Percentiles rank a stretch among this genome's conserved stretches.
These are phyloP conservation scores for Tricholoma sp. DNA, from an alignment of 768 basidiomycete genomes.

Conservation along the genomic window DNA sequence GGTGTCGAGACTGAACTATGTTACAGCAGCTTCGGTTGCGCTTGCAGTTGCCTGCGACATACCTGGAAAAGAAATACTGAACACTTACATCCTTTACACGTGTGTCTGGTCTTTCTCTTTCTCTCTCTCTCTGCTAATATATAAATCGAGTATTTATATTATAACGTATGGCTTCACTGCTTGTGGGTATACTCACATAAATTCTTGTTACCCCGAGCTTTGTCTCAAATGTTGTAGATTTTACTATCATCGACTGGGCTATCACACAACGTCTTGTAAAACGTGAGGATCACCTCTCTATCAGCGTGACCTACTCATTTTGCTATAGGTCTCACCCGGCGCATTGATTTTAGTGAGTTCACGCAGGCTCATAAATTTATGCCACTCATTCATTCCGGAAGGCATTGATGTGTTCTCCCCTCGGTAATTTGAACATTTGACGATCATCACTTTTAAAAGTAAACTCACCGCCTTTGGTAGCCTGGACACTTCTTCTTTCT, in stretches of 20 bases:
- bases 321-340: constrained; percentile 45
- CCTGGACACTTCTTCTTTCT: constrained; percentile 50
- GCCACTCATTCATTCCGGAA: constrained; percentile 17
- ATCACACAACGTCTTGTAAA: constrained; percentile 55
- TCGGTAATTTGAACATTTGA: constrained; percentile 29
- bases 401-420: constrained; percentile 83
- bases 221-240: constrained; percentile 40
- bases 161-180: constrained; percentile 65
- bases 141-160: constrained; percentile 32
- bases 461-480: constrained; percentile 25
- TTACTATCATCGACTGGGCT: constrained; percentile 50
- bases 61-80: constrained; percentile 48
- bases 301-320: neutral
- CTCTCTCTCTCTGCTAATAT: constrained; percentile 5
- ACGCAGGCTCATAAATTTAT: neutral
- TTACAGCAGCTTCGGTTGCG: constrained; percentile 58
- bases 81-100: constrained; percentile 63
- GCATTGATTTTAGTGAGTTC: constrained; percentile 71
- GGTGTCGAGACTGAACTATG: constrained; percentile 66
- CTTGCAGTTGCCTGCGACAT: constrained; percentile 57
- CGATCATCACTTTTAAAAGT: neutral
- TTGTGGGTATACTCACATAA: constrained; percentile 36
- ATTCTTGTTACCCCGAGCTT: neutral
- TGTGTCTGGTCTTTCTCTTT: constrained; percentile 27
- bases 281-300: constrained; percentile 32